Evolutionary conservation across 2,329 filamentous ascomycete genomes (phyloP).

Genomic region (Chaetomium strumarium): DNA sequence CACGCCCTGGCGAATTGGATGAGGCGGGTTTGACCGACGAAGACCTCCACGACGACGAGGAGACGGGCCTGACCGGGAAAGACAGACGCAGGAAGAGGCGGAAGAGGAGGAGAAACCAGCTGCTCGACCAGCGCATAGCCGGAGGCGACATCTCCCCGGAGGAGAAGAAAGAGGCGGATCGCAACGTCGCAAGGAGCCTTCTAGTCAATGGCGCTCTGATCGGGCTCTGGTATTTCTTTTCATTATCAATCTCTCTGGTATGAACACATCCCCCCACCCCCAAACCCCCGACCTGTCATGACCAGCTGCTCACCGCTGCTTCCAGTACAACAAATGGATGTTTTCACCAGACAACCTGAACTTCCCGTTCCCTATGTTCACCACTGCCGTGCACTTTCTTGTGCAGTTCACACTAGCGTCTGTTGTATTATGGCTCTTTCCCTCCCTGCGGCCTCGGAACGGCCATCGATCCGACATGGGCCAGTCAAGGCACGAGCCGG

Average conservation of each 20-base stretch:
- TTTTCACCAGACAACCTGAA: conserved; percentile 79
- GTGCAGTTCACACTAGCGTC: conserved; percentile 82
- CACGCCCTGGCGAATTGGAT: conserved; percentile 16
- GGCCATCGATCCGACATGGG: conserved; percentile 43
- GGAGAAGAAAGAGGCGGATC: conserved; percentile 71
- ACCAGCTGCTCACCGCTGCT: conserved; percentile 25
- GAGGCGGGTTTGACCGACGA: conserved; percentile 61
- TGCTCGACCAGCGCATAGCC: conserved; percentile 64
- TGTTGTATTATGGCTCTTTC: conserved; percentile 74
- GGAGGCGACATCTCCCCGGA: conserved; percentile 58
- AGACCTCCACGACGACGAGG: conserved; percentile 77
- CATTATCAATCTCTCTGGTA: conserved; percentile 85
- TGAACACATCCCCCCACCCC: conserved; percentile 30
- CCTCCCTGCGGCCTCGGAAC: conserved; percentile 67
- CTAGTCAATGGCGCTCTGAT: conserved; percentile 77
- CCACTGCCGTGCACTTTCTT: conserved; percentile 90
- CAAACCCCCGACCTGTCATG: not conserved
- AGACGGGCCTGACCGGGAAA: conserved; percentile 73
- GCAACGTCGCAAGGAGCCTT: conserved; percentile 62
- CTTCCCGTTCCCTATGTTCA: conserved; percentile 93
- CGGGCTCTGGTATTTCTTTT: conserved; percentile 83
- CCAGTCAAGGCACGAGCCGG: conserved; percentile 45
- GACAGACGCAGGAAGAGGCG: conserved; percentile 64
- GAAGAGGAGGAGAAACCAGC: conserved; percentile 60
- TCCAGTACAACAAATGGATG: conserved; percentile 99